A percentile compares a stretch with the other conserved stretches of the same genome.
Evolutionary conservation across 129 eudicot genomes (phyloP).

Genomic region (Apium graveolens): DNA sequence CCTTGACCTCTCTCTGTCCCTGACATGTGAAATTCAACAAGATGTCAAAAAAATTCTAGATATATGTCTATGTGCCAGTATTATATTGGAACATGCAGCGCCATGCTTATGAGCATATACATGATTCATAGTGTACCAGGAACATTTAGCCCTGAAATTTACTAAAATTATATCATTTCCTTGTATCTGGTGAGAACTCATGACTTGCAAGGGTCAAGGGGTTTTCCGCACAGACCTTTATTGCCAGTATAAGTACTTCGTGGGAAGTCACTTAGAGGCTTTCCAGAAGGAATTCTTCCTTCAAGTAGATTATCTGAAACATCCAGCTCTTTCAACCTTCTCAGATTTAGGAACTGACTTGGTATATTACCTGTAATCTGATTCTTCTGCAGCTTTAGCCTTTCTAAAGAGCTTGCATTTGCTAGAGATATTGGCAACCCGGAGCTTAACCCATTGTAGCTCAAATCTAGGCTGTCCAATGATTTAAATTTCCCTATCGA

Average conservation of each 20-base stretch:
- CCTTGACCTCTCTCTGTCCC: not conserved
- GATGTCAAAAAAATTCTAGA: not conserved
- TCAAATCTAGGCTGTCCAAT: slow-evolving; percentile 28
- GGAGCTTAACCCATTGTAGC: slow-evolving; percentile 25
- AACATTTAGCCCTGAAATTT: not conserved
- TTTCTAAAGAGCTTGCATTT: slow-evolving; percentile 27
- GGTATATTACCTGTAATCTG: slow-evolving; percentile 38
- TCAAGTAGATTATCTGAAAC: slow-evolving; percentile 34
- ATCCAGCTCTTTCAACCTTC: slow-evolving; percentile 29
- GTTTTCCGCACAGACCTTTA: slow-evolving; percentile 38
- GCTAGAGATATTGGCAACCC: slow-evolving; percentile 24
- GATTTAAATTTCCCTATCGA: slow-evolving; percentile 24
- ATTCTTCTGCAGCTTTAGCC: slow-evolving; percentile 37
- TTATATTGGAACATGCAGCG: not conserved
- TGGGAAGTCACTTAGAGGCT: slow-evolving; percentile 34
- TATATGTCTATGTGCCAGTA: not conserved
- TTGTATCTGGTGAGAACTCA: slow-evolving; percentile 7
- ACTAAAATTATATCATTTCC: not conserved
- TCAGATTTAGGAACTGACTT: slow-evolving; percentile 21
- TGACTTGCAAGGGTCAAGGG: slow-evolving; percentile 31
- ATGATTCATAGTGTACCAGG: not conserved
- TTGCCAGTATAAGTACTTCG: slow-evolving; percentile 29
- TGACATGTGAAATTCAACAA: not conserved
- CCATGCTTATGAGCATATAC: not conserved
- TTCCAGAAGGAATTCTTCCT: slow-evolving; percentile 33